phyloP scores from a whole-genome alignment of 2,329 filamentous ascomycete genomes.

The Camptophora hylomeconis region DNA sequence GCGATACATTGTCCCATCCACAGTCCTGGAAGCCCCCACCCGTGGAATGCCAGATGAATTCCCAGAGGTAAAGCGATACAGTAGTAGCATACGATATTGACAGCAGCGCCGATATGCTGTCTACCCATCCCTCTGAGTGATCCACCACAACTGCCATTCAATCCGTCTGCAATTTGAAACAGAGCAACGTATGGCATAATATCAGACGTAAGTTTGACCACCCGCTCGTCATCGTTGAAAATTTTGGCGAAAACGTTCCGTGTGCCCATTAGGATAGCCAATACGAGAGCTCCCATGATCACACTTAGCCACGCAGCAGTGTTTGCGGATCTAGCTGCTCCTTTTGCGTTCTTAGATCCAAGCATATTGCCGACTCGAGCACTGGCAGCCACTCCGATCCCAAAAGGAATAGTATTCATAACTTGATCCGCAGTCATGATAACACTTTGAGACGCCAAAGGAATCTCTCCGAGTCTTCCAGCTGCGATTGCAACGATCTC shows the following conservation, averaged over 20 bases:
- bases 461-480: slow-evolving; percentile 63
- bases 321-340: slow-evolving; percentile 61
- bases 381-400: slow-evolving; percentile 69
- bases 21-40: slow-evolving; percentile 66
- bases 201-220: slow-evolving; percentile 60
- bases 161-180: slow-evolving; percentile 79
- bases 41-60: slow-evolving; percentile 73
- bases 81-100: slow-evolving; percentile 77
- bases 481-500: slow-evolving; percentile 79
- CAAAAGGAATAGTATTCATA: slow-evolving; percentile 76
- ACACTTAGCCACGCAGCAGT: slow-evolving; percentile 62
- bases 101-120: slow-evolving; percentile 70
- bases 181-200: slow-evolving; percentile 79
- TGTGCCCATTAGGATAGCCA: slow-evolving; percentile 56
- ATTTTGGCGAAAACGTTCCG: slow-evolving; percentile 62
- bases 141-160: slow-evolving; percentile 76
- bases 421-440: slow-evolving; percentile 85
- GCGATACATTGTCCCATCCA: slow-evolving; percentile 78
- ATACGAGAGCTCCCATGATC: slow-evolving; percentile 52
- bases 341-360: slow-evolving; percentile 51
- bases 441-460: slow-evolving; percentile 70
- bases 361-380: slow-evolving; percentile 68
- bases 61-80: slow-evolving; percentile 67
- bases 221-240: slow-evolving; percentile 65
- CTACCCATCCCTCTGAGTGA: slow-evolving; percentile 70